These are phyloP conservation scores for Fusarium sp. DNA, from an alignment of 2,329 filamentous ascomycete genomes.

Conservation along the genomic window DNA sequence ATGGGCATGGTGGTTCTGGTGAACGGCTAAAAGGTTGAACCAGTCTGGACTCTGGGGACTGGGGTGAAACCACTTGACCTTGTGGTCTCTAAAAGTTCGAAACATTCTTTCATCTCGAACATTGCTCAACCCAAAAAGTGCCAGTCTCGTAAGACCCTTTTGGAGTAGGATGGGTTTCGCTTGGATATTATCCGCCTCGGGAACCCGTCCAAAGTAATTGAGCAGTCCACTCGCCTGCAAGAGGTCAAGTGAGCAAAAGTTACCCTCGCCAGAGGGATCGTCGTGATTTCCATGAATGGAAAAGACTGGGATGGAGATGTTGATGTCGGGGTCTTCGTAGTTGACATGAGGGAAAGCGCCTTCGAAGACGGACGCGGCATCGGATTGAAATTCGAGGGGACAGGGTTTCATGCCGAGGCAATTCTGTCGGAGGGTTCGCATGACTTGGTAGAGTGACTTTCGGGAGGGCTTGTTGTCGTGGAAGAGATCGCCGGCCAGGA, in stretches of 20 bases:
- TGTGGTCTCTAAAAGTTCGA: conserved; percentile 90
- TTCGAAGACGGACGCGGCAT: conserved; percentile 91
- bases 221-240: conserved; percentile 91
- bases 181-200: conserved; percentile 95
- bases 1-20: conserved; percentile 95
- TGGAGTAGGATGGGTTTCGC: conserved; percentile 93
- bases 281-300: conserved; percentile 99
- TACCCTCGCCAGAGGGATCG: conserved; percentile 95
- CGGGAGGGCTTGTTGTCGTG: conserved; percentile 98
- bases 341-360: conserved; percentile 94
- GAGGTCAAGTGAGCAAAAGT: conserved; percentile 90
- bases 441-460: conserved; percentile 97
- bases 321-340: conserved; percentile 97
- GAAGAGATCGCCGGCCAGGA: conserved; percentile 94
- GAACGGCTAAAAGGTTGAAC: conserved; percentile 96
- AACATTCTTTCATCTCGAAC: conserved; percentile 96
- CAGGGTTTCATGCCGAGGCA: conserved; percentile 96
- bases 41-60: conserved; percentile 84
- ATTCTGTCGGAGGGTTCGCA: conserved; percentile 92
- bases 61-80: conserved; percentile 93
- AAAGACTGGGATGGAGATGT: conserved; percentile 96
- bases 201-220: conserved; percentile 95
- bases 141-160: conserved; percentile 92
- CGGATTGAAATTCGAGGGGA: conserved; percentile 93
- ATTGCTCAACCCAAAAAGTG: conserved; percentile 94